Evolutionary conservation across 495 filamentous ascomycete genomes (phyloP), one percentile per base, ranked within the genome.

Genomic region (Neurospora pannonica): DNA sequence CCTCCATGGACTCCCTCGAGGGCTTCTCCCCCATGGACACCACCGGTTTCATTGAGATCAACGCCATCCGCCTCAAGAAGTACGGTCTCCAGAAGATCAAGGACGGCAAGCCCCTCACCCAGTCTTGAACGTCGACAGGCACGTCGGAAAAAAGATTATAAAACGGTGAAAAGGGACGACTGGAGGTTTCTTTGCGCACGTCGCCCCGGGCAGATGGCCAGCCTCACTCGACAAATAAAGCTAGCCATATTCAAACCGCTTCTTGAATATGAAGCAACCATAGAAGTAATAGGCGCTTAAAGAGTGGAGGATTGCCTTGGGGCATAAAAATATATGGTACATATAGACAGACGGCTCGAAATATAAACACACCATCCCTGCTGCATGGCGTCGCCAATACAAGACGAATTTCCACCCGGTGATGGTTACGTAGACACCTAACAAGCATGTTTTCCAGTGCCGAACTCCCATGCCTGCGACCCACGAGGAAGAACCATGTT

Each of bases 1-100:
- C 89, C 62, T 91, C 87, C 76, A 98, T 97, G 95, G 95, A 97
- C 84, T 89, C 90, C 78, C 89, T 97, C 78, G 92, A 89, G 80
- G 90, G 90, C 79, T 97, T 97, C 85, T 86, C 84, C 72, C 94
- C 94, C 42, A 84, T 86, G 73, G 92, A 92, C 78, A 92, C 90
- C 28, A 78, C 75, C 71, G 78, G 93, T 38, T 97, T 97, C 85
- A 95, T 97, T 79, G 88, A 82, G 73, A 91, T 97, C 73, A 87
- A 93, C 78, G 91, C 92, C 69, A 97, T 97, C 82, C 89, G 95
- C 73, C 87, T 97, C 71, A 94, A 96, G 90, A 97, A 97, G 88
- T 97, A 92, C 78, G 94, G 93, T 70, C 85, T 86, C 77, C 85
- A 85, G 78, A 93, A 92, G 90, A 85, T 82, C 70, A 88, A 87